phyloP scores from a whole-genome alignment of 1,284 basidiomycete genomes.

The Bondarzewia mesenterica region DNA sequence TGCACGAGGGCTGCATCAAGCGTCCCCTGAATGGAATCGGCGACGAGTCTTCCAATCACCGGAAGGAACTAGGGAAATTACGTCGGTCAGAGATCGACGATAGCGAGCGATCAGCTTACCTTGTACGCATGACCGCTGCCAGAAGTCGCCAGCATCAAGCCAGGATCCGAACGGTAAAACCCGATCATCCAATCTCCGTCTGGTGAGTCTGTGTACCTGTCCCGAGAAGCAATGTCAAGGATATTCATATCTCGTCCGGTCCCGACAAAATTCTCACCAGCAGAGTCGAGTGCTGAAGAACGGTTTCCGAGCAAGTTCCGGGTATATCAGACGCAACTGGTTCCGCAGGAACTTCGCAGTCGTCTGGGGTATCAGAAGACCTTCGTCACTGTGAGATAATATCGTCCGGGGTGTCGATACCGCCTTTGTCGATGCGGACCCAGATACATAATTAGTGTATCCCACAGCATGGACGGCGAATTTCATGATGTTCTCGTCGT shows the following conservation, averaged over 20 bases:
- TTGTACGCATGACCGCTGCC: slow-evolving; percentile 83
- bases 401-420: slow-evolving; percentile 65
- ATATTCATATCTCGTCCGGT: neutral
- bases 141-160: slow-evolving; percentile 64
- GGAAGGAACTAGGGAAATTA: slow-evolving; percentile 61
- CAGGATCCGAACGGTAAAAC: slow-evolving; percentile 44
- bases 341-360: slow-evolving; percentile 42
- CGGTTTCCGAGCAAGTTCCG: slow-evolving; percentile 60
- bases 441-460: slow-evolving; percentile 37
- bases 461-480: slow-evolving; percentile 66
- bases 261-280: slow-evolving; percentile 45
- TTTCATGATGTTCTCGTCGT: slow-evolving; percentile 62
- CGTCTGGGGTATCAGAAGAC: slow-evolving; percentile 54
- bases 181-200: slow-evolving; percentile 81
- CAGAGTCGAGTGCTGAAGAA: slow-evolving; percentile 71
- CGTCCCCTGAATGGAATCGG: slow-evolving; percentile 60
- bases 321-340: slow-evolving; percentile 54
- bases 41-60: slow-evolving; percentile 70
- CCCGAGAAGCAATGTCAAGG: neutral
- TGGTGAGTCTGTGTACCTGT: slow-evolving; percentile 70
- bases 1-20: slow-evolving; percentile 39
- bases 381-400: slow-evolving; percentile 48
- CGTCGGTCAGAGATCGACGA: neutral
- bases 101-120: slow-evolving; percentile 25
- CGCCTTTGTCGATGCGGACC: slow-evolving; percentile 5